Evolutionary conservation across 2,329 filamentous ascomycete species (phyloP), one percentile per base, ranked within the genome.

Genomic region (Fusarium protoensiforme): DNA sequence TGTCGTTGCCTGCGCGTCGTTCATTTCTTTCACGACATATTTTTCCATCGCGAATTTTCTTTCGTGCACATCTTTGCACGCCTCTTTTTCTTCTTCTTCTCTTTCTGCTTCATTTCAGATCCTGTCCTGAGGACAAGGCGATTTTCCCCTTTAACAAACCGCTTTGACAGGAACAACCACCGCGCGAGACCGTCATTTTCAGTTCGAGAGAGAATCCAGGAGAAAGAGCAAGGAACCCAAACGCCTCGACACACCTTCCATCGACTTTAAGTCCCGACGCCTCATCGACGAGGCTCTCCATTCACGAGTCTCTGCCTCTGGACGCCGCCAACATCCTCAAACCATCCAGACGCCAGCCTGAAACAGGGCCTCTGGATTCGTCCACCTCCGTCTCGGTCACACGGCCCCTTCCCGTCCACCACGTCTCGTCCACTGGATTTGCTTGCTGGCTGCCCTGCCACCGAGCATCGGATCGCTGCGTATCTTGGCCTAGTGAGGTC

Each of bases 301-400:
- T 57, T 73, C 61, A 71, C 74, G 43, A 67, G 60, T 41, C 61
- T 68, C 73, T 67, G 63, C 65, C 60, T 66, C 65, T 62, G 61
- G 58, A 63, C 56, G 65, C 60, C 43, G 46, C 64, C 65, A 67
- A 54, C 67, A 74, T 68, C 67, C 57, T 72, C 67, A 72, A 75
- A 73, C 71, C 65, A 58, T 70, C 67, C 51, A 77, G 70, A 71
- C 65, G 75, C 74, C 68, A 63, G 67, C 65, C 76, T 79, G 77
- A 78, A 79, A 79, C 77, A 67, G 66, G 64, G 54, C 41, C 69
- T 75, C 64, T 68, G 65, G 62, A 70, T 71, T 77, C 65, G 72
- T 75, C 67, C 53, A 64, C 64, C 58, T 66, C 65, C 35, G 59
- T 67, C 65, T 67, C 51, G 61, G 75, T 75, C 61, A 74, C 68